Evolutionary conservation across 2,329 filamentous ascomycete species (phyloP).

Genomic region (Ceratocystis eucalypticola): DNA sequence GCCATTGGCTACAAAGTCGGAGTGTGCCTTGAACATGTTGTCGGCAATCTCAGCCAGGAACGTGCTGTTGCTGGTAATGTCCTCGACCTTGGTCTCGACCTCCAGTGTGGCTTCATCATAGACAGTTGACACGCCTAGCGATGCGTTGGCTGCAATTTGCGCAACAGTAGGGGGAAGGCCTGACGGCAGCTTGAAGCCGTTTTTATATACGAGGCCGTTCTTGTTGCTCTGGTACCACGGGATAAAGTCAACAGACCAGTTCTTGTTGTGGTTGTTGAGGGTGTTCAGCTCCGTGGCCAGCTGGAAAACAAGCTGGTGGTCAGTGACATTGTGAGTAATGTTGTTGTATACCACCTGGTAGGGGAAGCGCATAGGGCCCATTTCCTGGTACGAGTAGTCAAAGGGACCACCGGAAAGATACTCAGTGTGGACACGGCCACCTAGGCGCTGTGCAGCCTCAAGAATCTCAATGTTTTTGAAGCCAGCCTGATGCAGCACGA

Average conservation of each 20-base stretch:
- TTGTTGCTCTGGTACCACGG: constrained; percentile 43
- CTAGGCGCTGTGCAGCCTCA: constrained; percentile 46
- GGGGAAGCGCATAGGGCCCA: constrained; percentile 54
- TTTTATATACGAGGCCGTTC: constrained; percentile 40
- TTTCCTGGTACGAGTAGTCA: constrained; percentile 54
- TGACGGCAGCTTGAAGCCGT: constrained; percentile 34
- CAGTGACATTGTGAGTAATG: constrained; percentile 44
- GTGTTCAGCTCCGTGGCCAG: constrained; percentile 46
- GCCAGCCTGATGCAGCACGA: constrained; percentile 38
- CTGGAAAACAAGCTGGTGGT: constrained; percentile 53
- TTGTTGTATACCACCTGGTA: constrained; percentile 40
- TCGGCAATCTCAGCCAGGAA: constrained; percentile 29
- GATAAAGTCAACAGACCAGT: constrained; percentile 45
- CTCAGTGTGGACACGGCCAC: constrained; percentile 49
- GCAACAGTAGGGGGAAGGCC: constrained; percentile 39
- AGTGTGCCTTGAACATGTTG: constrained; percentile 32
- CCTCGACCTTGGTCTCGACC: constrained; percentile 22
- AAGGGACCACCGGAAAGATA: constrained; percentile 48
- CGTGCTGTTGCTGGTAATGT: constrained; percentile 16
- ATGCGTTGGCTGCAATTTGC: constrained; percentile 34
- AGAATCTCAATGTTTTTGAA: constrained; percentile 48
- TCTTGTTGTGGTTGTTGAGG: constrained; percentile 39
- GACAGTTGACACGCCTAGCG: constrained; percentile 24
- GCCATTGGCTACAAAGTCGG: constrained; percentile 31
- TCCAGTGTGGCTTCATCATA: constrained; percentile 22